Conservation (phyloP, 495 filamentous ascomycete species). For the Articulospora tetracladia region DNA sequence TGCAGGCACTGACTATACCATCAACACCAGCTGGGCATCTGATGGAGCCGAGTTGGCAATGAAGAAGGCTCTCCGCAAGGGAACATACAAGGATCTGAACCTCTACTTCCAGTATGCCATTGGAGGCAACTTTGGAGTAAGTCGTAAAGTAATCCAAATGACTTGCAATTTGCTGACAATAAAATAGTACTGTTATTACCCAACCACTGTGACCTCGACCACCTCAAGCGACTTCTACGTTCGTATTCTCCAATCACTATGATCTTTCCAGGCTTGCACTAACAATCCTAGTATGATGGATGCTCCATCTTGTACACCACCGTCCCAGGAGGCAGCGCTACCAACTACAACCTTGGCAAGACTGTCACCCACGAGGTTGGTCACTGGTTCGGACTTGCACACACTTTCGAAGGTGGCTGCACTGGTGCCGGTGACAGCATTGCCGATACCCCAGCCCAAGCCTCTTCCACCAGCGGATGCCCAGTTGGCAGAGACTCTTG, state of each 20-base stretch:
- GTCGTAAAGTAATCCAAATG: constrained; percentile 43
- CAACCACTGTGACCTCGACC: constrained; percentile 11
- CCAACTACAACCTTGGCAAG: constrained; percentile 53
- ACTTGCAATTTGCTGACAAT: constrained; percentile 28
- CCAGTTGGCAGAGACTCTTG: constrained; percentile 52
- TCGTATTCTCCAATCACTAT: not conserved
- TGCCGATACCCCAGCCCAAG: constrained; percentile 55
- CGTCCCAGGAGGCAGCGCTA: constrained; percentile 48
- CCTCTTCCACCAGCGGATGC: constrained; percentile 51
- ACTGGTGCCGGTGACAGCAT: constrained; percentile 50
- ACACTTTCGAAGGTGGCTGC: constrained; percentile 65
- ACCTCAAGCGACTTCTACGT: constrained; percentile 36
- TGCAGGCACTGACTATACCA: constrained; percentile 46
- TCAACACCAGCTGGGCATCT: constrained; percentile 52
- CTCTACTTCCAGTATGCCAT: constrained; percentile 58
- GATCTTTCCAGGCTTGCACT: not conserved
- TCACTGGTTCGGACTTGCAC: constrained; percentile 63
- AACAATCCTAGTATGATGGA: constrained; percentile 40
- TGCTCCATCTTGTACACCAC: constrained; percentile 52
- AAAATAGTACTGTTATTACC: constrained; percentile 20
- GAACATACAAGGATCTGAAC: constrained; percentile 58
- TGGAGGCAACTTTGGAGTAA: constrained; percentile 45
- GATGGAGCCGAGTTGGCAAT: constrained; percentile 46
- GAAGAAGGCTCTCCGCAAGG: constrained; percentile 57
- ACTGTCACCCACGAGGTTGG: constrained; percentile 63